Percentiles rank a stretch among this genome's conserved stretches.
Evolutionary conservation across 2,329 filamentous ascomycete species (phyloP).

Genomic region (Coniochaeta sp.): DNA sequence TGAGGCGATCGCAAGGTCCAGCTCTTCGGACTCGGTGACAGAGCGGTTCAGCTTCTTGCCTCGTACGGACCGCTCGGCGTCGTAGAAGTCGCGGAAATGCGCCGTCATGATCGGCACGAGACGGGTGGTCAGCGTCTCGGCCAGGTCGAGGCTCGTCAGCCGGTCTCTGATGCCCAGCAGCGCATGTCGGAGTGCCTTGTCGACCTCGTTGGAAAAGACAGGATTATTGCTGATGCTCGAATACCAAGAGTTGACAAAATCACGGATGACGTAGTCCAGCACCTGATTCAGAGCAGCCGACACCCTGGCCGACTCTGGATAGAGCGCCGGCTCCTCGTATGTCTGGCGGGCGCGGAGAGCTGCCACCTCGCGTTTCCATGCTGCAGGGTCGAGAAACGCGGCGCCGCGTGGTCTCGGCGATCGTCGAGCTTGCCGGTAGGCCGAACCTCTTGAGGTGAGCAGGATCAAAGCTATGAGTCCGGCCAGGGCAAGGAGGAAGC

Average conservation of each 20-base stretch:
- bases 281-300: constrained; percentile 75
- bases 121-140: constrained; percentile 73
- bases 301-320: constrained; percentile 67
- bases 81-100: constrained; percentile 85
- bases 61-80: constrained; percentile 79
- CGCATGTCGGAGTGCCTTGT: constrained; percentile 68
- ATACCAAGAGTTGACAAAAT: constrained; percentile 90
- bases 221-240: constrained; percentile 73
- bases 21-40: constrained; percentile 91
- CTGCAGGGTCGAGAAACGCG: constrained; percentile 53
- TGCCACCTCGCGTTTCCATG: constrained; percentile 66
- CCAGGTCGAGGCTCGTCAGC: constrained; percentile 69
- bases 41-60: constrained; percentile 82
- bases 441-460: constrained; percentile 50
- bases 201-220: constrained; percentile 79
- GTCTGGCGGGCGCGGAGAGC: constrained; percentile 57
- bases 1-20: constrained; percentile 90
- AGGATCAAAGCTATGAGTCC: constrained; percentile 48
- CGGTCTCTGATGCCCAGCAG: constrained; percentile 65
- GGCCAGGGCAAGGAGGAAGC: constrained; percentile 51
- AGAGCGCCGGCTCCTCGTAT: constrained; percentile 64
- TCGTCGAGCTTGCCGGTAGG: constrained; percentile 30
- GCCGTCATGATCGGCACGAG: constrained; percentile 82
- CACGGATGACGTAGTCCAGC: constrained; percentile 67
- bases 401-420: constrained; percentile 34